Percentiles rank a stretch among this genome's conserved stretches.
These are phyloP conservation scores for Castanea crenata DNA, from an alignment of 306 rosid species.

Conservation along the genomic window DNA sequence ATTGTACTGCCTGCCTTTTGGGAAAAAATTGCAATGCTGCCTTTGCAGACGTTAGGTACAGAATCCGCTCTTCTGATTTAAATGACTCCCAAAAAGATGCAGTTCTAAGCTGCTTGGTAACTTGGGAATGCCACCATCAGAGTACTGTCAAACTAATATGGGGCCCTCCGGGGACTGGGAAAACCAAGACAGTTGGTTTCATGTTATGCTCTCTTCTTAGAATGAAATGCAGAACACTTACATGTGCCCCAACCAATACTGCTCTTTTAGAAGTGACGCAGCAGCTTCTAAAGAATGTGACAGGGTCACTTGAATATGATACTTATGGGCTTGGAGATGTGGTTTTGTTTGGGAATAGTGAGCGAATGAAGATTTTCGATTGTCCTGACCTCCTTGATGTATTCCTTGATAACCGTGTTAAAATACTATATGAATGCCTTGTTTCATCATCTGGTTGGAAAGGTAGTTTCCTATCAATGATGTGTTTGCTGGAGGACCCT, in stretches of 20 bases:
- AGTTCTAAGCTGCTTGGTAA: slow-evolving; percentile 35
- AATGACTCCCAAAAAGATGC: slow-evolving; percentile 34
- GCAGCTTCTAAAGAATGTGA: slow-evolving; percentile 9
- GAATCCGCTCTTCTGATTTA: background rate
- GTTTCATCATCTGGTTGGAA: slow-evolving; percentile 6
- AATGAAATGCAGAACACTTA: slow-evolving; percentile 40
- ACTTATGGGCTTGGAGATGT: no score
- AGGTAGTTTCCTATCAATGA: slow-evolving; percentile 1
- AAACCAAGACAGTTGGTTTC: slow-evolving; percentile 57
- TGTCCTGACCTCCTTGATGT: slow-evolving; percentile 6
- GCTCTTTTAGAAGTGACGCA: slow-evolving; percentile 48
- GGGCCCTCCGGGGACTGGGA: slow-evolving; percentile 49
- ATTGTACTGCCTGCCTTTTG: slow-evolving; percentile 22
- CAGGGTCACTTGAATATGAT: no score
- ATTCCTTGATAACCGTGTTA: slow-evolving; percentile 18
- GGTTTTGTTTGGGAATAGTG: slow-evolving; percentile 21
- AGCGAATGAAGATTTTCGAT: slow-evolving; percentile 20
- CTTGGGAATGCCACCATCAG: slow-evolving; percentile 25
- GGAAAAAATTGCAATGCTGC: background rate
- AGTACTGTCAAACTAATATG: slow-evolving; percentile 16
- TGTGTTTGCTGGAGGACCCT: slow-evolving; percentile 26
- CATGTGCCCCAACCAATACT: slow-evolving; percentile 66
- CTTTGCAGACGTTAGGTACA: background rate
- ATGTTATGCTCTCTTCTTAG: slow-evolving; percentile 32
- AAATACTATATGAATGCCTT: slow-evolving; percentile 1